A percentile compares a stretch with the other conserved stretches of the same genome.
phyloP scores from a whole-genome alignment of 768 basidiomycete species.

The Sistotremastrum niveocremeum region DNA sequence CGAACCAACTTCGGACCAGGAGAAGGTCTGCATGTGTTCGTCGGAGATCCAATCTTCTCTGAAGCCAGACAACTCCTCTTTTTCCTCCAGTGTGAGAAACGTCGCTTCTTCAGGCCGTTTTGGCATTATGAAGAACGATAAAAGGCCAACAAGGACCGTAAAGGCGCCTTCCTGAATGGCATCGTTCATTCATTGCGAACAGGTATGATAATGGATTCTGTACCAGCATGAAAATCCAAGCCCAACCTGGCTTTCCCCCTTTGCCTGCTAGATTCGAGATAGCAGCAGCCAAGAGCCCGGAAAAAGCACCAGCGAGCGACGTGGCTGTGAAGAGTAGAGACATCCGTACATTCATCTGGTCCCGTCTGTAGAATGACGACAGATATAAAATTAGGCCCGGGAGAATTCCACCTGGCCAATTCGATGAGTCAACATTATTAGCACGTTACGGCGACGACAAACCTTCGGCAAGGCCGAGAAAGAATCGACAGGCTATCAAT shows the following conservation, averaged over 20 bases:
- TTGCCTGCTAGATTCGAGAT: slow-evolving; percentile 45
- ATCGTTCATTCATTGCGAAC: too few relatives aligned
- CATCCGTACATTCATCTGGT: slow-evolving; percentile 19
- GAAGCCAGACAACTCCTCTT: neutral
- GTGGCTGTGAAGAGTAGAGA: slow-evolving; percentile 31
- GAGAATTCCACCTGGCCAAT: too few relatives aligned
- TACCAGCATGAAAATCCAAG: slow-evolving; percentile 49
- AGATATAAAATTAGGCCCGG: slow-evolving; percentile 7
- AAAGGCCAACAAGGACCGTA: slow-evolving; percentile 42
- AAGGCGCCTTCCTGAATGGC: slow-evolving; percentile 37
- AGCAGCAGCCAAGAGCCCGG: slow-evolving; percentile 48
- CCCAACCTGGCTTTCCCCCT: slow-evolving; percentile 43
- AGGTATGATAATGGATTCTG: too few relatives aligned
- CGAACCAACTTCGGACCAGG: neutral
- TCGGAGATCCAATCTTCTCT: slow-evolving; percentile 6
- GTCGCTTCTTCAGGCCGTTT: slow-evolving; percentile 27
- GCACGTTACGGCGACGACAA: slow-evolving; percentile 25
- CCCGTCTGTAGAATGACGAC: slow-evolving; percentile 15
- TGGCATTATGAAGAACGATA: slow-evolving; percentile 37
- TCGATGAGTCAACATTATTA: neutral
- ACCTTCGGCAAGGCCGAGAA: slow-evolving; percentile 48
- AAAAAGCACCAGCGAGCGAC: slow-evolving; percentile 44
- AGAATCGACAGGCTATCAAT: slow-evolving; percentile 34
- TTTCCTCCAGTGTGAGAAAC: slow-evolving; percentile 33
- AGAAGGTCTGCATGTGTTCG: slow-evolving; percentile 4